Evolutionary conservation across 495 filamentous ascomycete genomes (phyloP).

Genomic region (Aspergillus bertholletiae): DNA sequence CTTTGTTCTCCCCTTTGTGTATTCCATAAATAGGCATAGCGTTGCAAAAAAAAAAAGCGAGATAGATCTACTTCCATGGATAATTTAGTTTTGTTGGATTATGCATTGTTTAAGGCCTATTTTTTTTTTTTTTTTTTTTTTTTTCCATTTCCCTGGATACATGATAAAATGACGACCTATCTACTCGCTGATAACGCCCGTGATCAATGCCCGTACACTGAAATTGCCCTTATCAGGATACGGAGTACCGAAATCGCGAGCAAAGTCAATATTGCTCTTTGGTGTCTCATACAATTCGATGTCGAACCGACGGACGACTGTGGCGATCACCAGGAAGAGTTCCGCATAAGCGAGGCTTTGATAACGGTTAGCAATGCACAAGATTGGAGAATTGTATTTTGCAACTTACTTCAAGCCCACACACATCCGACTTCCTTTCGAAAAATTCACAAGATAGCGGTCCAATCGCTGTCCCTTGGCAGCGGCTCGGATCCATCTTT

Average conservation of each 20-base stretch:
- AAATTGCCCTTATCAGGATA: constrained; percentile 11
- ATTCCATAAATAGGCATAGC: too few species aligned
- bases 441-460: constrained; percentile 37
- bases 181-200: constrained; percentile 13
- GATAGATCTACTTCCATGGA: too few species aligned
- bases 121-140: too few species aligned
- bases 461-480: constrained; percentile 29
- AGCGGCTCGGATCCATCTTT: constrained; percentile 44
- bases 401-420: constrained; percentile 35
- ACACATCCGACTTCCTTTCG: constrained; percentile 40
- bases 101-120: too few species aligned
- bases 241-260: constrained; percentile 22
- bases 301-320: constrained; percentile 34
- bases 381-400: neutral
- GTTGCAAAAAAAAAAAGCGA: too few species aligned
- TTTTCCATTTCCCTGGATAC: too few species aligned
- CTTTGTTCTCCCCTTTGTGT: too few species aligned
- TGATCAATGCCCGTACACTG: constrained; percentile 19
- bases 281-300: constrained; percentile 35
- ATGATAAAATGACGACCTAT: too few species aligned
- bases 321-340: constrained; percentile 36
- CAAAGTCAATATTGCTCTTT: constrained; percentile 23
- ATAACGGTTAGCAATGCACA: constrained; percentile 7
- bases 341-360: constrained; percentile 42
- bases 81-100: too few species aligned